Conservation (phyloP, 345 rosid species). For the Eucalyptus coolabah region DNA sequence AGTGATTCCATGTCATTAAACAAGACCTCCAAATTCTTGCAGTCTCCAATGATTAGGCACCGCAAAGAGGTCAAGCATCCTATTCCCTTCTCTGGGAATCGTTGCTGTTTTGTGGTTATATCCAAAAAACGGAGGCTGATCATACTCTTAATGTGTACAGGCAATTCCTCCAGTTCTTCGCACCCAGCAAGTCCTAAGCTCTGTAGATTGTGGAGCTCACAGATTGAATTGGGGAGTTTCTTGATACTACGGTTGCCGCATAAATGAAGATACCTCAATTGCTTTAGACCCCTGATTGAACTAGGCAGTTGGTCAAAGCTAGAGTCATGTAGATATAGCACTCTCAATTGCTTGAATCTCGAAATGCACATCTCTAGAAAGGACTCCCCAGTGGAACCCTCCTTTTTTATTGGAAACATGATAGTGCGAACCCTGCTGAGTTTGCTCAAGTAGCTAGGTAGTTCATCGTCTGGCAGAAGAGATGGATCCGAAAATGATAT, state of each 20-base stretch:
- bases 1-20: background rate
- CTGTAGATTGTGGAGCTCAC: slow-evolving; percentile 3
- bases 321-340: background rate
- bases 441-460: background rate
- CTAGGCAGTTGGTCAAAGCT: background rate
- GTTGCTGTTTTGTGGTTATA: slow-evolving; percentile 1
- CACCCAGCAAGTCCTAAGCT: background rate
- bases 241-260: background rate
- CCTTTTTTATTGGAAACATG: background rate
- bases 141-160: background rate
- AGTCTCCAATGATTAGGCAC: background rate
- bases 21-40: slow-evolving; percentile 3
- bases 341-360: background rate
- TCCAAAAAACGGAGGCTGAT: background rate
- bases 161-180: background rate
- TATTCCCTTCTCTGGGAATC: background rate
- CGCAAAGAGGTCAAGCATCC: slow-evolving; percentile 3
- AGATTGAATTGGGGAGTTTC: slow-evolving; percentile 3
- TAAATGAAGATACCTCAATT: slow-evolving; percentile 8
- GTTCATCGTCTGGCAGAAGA: background rate
- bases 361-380: background rate
- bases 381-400: background rate
- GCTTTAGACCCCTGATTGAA: slow-evolving; percentile 1
- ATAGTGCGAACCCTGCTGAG: background rate
- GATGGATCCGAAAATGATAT: background rate